These are phyloP conservation scores for Kalanchoe fedtschenkoi DNA, from an alignment of 164 flowering plant genomes.

Conservation along the genomic window DNA sequence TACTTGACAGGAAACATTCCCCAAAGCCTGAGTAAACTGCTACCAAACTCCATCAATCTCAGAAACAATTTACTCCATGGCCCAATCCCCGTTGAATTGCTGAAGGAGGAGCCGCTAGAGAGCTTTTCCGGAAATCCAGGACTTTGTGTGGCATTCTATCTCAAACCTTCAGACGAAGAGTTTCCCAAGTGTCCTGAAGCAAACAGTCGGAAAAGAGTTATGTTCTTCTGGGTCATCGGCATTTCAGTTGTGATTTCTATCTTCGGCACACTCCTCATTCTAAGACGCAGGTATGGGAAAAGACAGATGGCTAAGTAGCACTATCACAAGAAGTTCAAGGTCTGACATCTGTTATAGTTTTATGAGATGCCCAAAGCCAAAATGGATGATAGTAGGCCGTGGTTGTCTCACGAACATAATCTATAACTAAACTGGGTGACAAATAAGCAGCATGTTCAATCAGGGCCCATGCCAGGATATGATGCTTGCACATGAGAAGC, in stretches of 20 bases:
- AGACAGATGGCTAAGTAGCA: constrained; percentile 25
- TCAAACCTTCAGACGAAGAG: constrained; percentile 21
- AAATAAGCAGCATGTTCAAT: no score
- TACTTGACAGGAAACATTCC: constrained; percentile 63
- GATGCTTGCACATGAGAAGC: no score
- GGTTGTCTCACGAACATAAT: no score
- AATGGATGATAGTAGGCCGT: no score
- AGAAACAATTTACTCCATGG: constrained; percentile 75
- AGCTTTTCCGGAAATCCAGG: constrained; percentile 74
- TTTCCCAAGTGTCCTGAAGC: constrained; percentile 45
- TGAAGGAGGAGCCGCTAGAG: constrained; percentile 49
- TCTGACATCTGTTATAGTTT: constrained; percentile 37
- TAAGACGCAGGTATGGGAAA: constrained; percentile 36
- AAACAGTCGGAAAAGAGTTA: constrained; percentile 26
- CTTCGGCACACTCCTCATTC: constrained; percentile 39
- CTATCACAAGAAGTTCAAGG: constrained; percentile 34
- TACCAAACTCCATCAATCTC: constrained; percentile 73
- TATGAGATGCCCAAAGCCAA: constrained; percentile 65
- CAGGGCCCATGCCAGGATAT: no score
- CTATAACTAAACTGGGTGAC: no score
- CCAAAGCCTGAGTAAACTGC: constrained; percentile 45
- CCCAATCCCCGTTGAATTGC: constrained; percentile 51
- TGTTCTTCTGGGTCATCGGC: constrained; percentile 45
- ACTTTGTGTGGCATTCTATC: constrained; percentile 42
- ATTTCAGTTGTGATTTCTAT: constrained; percentile 30